Evolutionary conservation across 805 yeast species (phyloP).

Genomic region (Barnettozyma vustinii): DNA sequence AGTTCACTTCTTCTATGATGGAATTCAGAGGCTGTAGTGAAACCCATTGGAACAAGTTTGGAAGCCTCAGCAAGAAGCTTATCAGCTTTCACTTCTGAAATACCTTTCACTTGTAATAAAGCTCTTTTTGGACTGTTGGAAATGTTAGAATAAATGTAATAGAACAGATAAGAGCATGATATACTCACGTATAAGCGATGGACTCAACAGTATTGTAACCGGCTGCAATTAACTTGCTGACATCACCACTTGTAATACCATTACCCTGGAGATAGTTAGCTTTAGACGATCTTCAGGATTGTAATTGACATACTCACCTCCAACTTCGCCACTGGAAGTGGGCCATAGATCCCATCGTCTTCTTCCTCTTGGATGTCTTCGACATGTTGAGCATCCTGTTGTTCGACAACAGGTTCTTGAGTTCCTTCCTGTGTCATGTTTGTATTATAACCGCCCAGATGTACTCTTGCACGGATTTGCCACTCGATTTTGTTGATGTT

Average conservation of each 20-base stretch:
- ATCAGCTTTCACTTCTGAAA: constrained; percentile 93
- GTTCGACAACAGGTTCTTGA: not conserved
- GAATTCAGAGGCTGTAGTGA: constrained; percentile 94
- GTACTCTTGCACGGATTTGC: not conserved
- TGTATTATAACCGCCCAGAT: not conserved
- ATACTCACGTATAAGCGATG: constrained; percentile 70
- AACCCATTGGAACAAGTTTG: constrained; percentile 88
- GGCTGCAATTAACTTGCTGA: constrained; percentile 72
- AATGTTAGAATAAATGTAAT: constrained; percentile 6
- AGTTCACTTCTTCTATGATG: constrained; percentile 85
- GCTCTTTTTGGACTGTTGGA: constrained; percentile 59
- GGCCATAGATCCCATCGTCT: constrained; percentile 53
- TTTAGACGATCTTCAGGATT: constrained; percentile 1
- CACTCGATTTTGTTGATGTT: not conserved
- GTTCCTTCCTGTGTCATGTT: constrained; percentile 7
- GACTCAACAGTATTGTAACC: constrained; percentile 90
- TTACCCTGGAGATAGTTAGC: constrained; percentile 45
- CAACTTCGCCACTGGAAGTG: constrained; percentile 46
- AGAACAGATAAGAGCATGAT: not conserved
- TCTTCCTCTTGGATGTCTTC: constrained; percentile 29
- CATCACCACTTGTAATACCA: constrained; percentile 77
- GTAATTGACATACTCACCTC: constrained; percentile 27
- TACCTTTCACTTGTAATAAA: constrained; percentile 76
- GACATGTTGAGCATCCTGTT: not conserved
- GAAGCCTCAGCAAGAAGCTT: constrained; percentile 77